phyloP scores from a whole-genome alignment of 2,329 filamentous ascomycete species.

The Aspergillus spinulosporus region DNA sequence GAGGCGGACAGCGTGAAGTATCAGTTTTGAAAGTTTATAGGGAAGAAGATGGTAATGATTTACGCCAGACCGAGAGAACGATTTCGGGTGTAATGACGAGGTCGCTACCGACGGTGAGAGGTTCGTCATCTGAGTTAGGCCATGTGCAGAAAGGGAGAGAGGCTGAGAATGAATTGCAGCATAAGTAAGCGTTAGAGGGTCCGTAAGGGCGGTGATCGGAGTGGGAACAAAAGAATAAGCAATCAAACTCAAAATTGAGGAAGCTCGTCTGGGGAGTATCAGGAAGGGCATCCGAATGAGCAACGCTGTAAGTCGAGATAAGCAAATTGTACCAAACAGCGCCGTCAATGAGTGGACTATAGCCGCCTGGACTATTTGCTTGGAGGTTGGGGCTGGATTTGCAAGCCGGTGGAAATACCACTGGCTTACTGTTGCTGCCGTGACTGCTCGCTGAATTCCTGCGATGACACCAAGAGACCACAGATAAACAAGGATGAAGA shows the following conservation, averaged over 20 bases:
- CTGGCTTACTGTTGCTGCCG: conserved; percentile 91
- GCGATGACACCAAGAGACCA: conserved; percentile 90
- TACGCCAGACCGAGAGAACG: conserved; percentile 44
- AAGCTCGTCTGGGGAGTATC: conserved; percentile 72
- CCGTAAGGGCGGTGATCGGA: conserved; percentile 80
- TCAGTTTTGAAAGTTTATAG: conserved; percentile 85
- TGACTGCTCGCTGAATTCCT: conserved; percentile 85
- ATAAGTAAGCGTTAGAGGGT: conserved; percentile 89
- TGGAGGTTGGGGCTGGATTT: conserved; percentile 72
- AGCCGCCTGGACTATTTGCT: conserved; percentile 79
- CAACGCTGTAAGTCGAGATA: conserved; percentile 79
- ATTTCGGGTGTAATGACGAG: conserved; percentile 57
- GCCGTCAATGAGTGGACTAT: conserved; percentile 78
- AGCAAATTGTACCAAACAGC: conserved; percentile 87
- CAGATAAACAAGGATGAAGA: conserved; percentile 90
- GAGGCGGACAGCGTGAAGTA: conserved; percentile 86
- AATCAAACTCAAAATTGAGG: conserved; percentile 68
- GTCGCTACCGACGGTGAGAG: conserved; percentile 68
- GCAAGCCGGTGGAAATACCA: conserved; percentile 98
- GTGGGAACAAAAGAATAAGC: conserved; percentile 81
- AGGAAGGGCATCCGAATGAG: conserved; percentile 82
- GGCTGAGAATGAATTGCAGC: conserved; percentile 89
- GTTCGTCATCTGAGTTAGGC: conserved; percentile 78
- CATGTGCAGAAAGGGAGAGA: conserved; percentile 73
- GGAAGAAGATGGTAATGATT: conserved; percentile 65